Base-by-base conservation (phyloP, 2,329 filamentous ascomycete genomes). In the Penicillium expansum region DNA sequence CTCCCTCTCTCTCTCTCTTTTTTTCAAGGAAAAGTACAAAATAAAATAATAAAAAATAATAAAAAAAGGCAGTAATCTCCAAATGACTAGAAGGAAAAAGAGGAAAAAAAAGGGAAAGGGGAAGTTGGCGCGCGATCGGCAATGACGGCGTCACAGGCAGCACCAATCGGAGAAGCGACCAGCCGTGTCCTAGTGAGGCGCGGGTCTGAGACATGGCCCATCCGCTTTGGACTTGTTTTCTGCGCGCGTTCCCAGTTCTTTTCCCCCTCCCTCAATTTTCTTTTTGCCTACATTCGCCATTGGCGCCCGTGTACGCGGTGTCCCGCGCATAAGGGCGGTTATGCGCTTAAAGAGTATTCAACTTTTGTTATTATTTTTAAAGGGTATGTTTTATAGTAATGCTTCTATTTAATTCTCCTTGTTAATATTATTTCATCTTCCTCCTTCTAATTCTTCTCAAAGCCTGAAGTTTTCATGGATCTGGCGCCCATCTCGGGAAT, bases 41-140 rank as follows among this genome's bases (percentile, higher is more conserved):
- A 50, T 24, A 55, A 50, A 33, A 43, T 24, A 55, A 39, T 5
- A 22, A 30, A 18, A 33, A 35, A 49, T 20, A 48, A 41, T 30
- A 42, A 39, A 22, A n/a, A 14, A 9, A 24, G 51, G 45, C 45
- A 52, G n/a, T n/a, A n/a, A n/a, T n/a, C 45, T 41, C n/a, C 42
- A 24, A 42, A 51, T 32, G 32, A 43, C 33, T 49, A 20, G 11
- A 35, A n/a, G 2, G 4, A n/a, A 47, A 51, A 29, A 52, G 24
- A 30, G n/a, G 24, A 53, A 52, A 43, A 41, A 43, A 51, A n/a
- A 48, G 41, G 32, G 52, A 59, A 55, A 56, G 52, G 56, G 48
- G 54, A 62, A 65, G 65, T 73, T 74, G 69, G 68, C 71, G 71
- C 71, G 71, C 71, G 71, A 74, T 74, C 71, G 67, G 68, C 72